Evolutionary conservation across 768 basidiomycete genomes (phyloP).

Genomic region (Boletus vermiculosoides): DNA sequence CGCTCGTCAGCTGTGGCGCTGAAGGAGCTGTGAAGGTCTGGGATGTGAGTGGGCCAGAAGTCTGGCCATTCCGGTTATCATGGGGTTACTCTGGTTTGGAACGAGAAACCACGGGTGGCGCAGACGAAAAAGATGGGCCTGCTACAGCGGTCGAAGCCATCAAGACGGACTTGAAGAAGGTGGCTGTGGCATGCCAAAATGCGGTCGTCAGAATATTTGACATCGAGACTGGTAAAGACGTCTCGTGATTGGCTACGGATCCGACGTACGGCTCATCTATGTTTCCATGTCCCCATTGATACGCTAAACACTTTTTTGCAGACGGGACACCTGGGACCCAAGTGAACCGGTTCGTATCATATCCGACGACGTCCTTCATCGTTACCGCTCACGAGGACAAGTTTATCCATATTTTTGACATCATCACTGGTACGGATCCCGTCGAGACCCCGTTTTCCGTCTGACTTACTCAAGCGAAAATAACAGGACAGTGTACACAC

Average conservation of each 20-base stretch:
- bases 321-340: conserved; percentile 77
- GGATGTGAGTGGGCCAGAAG: conserved; percentile 74
- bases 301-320: conserved; percentile 25
- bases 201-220: conserved; percentile 89
- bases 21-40: conserved; percentile 94
- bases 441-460: neutral
- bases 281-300: neutral
- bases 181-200: conserved; percentile 89
- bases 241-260: conserved; percentile 58
- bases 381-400: conserved; percentile 95
- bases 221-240: conserved; percentile 80
- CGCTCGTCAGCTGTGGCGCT: conserved; percentile 85
- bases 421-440: conserved; percentile 65
- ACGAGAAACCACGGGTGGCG: conserved; percentile 34
- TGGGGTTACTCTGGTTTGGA: conserved; percentile 81
- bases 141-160: conserved; percentile 85
- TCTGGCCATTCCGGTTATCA: conserved; percentile 59
- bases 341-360: conserved; percentile 83
- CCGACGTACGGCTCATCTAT: conserved; percentile 48
- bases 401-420: conserved; percentile 86
- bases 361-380: conserved; percentile 86
- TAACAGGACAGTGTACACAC: conserved; percentile 77
- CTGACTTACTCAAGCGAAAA: conserved; percentile 4
- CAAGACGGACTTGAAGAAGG: conserved; percentile 78
- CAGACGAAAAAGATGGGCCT: conserved; percentile 44